Evolutionary conservation across 2,329 filamentous ascomycete species (phyloP), one percentile per base, ranked within the genome.

Genomic region (Phaeosphaeria sp.): DNA sequence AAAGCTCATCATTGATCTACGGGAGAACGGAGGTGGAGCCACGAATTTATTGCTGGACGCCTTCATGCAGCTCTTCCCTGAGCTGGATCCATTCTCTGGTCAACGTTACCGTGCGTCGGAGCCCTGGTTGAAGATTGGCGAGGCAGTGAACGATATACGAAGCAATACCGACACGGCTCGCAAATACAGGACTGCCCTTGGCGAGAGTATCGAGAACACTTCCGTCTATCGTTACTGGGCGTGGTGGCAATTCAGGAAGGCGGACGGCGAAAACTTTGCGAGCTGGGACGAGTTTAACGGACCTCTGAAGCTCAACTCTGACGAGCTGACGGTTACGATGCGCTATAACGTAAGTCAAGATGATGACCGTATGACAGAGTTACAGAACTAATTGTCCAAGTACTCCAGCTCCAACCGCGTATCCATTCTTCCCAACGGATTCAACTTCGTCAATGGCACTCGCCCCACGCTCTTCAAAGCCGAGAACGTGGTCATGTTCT

Each of bases 1-100:
- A 40, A 87, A 84, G 66, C 76, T 91, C 1, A 79, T 90, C 39
- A 83, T 91, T 56, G 88, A 91, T 62, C 63, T 91, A 8, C 81
- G 83, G 7, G 80, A 78, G 3, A 91, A 91, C 59, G 77, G 77
- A 0, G 88, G 88, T 17, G 88, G 88, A 11, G 60, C 61, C 11
- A 69, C 71, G 1, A 59, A 71, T 43, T 61, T 76, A 6, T 67
- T 73, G 9, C 67, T 76, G 20, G 76, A 79, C 39, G 46, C 67
- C 0, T 87, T 87, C 64, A 77, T 78, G 47, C 80, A 84, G 60
- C 75, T 86, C 40, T 85, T 85, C 69, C 84, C 84, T 2, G 52
- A 66, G 0, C 56, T 72, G n/a, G 64, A 70, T 6, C 77, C 79
- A 8, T 82, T 79, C 63, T 68, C 65, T 20, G 70, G 44, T 8